Evolutionary conservation across 2,329 filamentous ascomycete species (phyloP).

Genomic region (Drechslerella stenobrocha): DNA sequence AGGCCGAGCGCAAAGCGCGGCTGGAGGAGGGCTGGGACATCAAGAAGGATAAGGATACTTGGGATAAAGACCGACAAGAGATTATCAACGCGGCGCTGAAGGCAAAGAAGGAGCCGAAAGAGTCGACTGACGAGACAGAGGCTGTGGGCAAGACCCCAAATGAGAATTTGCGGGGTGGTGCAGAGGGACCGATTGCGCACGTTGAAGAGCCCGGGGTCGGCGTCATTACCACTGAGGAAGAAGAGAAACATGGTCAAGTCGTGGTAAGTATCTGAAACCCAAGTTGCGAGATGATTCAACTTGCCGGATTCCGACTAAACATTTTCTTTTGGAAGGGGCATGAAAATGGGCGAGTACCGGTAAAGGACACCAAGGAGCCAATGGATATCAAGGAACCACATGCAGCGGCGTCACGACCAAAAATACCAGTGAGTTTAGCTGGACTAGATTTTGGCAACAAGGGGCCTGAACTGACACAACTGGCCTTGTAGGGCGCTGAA

Average conservation of each 20-base stretch:
- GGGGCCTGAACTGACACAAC: not conserved
- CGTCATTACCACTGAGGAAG: slow-evolving; percentile 30
- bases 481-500: too few species aligned
- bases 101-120: slow-evolving; percentile 58
- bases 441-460: not conserved
- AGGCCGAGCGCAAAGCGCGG: slow-evolving; percentile 72
- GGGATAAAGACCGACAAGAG: slow-evolving; percentile 85
- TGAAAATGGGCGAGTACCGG: slow-evolving; percentile 42
- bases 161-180: slow-evolving; percentile 44
- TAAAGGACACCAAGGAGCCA: slow-evolving; percentile 16
- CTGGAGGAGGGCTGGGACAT: slow-evolving; percentile 80
- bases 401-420: not conserved
- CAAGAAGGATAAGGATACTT: slow-evolving; percentile 66
- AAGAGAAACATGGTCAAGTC: slow-evolving; percentile 41
- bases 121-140: slow-evolving; percentile 51
- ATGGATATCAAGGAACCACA: not conserved
- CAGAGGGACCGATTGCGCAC: slow-evolving; percentile 50
- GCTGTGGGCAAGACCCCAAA: slow-evolving; percentile 32
- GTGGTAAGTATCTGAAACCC: slow-evolving; percentile 23
- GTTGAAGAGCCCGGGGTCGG: slow-evolving; percentile 50
- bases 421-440: not conserved
- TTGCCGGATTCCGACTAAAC: not conserved
- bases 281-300: not conserved
- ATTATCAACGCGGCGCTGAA: slow-evolving; percentile 69
- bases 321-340: slow-evolving; percentile 19